A percentile compares a stretch with the other conserved stretches of the same genome.
Conservation (phyloP, 768 basidiomycete genomes). For the Termitomyces sp. region DNA sequence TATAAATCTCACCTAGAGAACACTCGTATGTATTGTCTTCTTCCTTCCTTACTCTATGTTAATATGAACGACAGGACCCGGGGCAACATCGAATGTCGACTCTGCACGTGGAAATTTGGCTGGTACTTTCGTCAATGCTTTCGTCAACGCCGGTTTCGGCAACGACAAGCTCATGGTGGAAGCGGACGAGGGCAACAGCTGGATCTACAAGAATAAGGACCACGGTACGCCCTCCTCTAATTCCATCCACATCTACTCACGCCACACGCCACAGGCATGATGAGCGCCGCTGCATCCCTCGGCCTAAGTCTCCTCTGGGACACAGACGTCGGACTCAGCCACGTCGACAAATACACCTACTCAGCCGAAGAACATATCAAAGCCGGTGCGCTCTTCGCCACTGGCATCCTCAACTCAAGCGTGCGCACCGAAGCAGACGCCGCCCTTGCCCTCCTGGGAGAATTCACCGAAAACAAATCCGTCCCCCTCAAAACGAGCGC, state of each 20-base stretch:
- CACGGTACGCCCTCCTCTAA: slow-evolving; percentile 60
- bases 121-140: slow-evolving; percentile 97
- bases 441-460: slow-evolving; percentile 85
- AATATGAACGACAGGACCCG: slow-evolving; percentile 45
- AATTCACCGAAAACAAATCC: slow-evolving; percentile 87
- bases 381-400: slow-evolving; percentile 93
- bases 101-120: slow-evolving; percentile 94
- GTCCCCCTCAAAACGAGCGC: slow-evolving; percentile 82
- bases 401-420: slow-evolving; percentile 86
- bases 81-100: slow-evolving; percentile 76
- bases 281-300: slow-evolving; percentile 92
- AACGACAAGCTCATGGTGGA: slow-evolving; percentile 99
- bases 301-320: slow-evolving; percentile 96
- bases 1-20: slow-evolving; percentile 97
- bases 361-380: slow-evolving; percentile 97
- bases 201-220: slow-evolving; percentile 99
- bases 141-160: slow-evolving; percentile 97
- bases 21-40: slow-evolving; percentile 50
- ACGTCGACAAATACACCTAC: slow-evolving; percentile 97
- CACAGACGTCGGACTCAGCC: slow-evolving; percentile 88
- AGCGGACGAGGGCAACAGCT: slow-evolving; percentile 94
- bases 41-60: neutral
- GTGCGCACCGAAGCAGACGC: slow-evolving; percentile 93
- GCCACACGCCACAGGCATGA: slow-evolving; percentile 65
- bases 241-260: neutral